A percentile compares a stretch with the other conserved stretches of the same genome.
Conservation (phyloP, 495 filamentous ascomycete genomes). For the Venustampulla echinocandica region DNA sequence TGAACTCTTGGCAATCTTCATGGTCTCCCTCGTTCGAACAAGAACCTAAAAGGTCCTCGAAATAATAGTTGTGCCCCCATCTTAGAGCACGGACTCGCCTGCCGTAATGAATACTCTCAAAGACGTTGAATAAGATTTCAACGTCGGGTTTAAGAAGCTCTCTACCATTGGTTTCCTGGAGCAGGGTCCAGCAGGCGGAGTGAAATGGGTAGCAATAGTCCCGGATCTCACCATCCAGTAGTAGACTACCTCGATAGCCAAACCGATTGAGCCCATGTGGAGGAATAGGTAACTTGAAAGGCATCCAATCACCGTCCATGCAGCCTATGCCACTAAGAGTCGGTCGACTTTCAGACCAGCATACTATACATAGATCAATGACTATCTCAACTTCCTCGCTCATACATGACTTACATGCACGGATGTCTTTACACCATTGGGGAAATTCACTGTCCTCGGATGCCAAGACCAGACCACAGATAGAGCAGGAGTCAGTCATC, state of each 20-base stretch:
- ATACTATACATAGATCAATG: slow-evolving; percentile 1
- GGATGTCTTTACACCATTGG: slow-evolving; percentile 3
- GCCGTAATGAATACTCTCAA: slow-evolving; percentile 9
- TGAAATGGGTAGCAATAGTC: slow-evolving; percentile 12
- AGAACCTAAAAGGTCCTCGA: slow-evolving; percentile 7
- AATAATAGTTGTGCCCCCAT: slow-evolving; percentile 8
- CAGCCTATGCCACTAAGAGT: slow-evolving; percentile 3
- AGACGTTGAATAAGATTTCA: slow-evolving; percentile 4
- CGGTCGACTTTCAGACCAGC: neutral
- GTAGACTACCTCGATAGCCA: slow-evolving; percentile 3
- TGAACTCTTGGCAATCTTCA: too few relatives aligned
- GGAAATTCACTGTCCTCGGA: slow-evolving; percentile 1
- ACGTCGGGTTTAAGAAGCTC: slow-evolving; percentile 1
- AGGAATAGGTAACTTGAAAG: slow-evolving; percentile 4
- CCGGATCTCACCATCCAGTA: neutral
- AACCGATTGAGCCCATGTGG: slow-evolving; percentile 1
- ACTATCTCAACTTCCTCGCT: slow-evolving; percentile 5
- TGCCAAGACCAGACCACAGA: slow-evolving; percentile 5
- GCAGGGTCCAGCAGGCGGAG: slow-evolving; percentile 7
- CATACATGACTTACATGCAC: slow-evolving; percentile 3
- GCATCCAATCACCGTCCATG: slow-evolving; percentile 1
- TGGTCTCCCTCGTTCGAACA: neutral
- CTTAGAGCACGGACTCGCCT: slow-evolving; percentile 3
- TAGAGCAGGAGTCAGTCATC: slow-evolving; percentile 2
- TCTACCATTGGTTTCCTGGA: slow-evolving; percentile 1